Conservation (phyloP, 805 yeast genomes). For the Torulaspora maleeae region DNA sequence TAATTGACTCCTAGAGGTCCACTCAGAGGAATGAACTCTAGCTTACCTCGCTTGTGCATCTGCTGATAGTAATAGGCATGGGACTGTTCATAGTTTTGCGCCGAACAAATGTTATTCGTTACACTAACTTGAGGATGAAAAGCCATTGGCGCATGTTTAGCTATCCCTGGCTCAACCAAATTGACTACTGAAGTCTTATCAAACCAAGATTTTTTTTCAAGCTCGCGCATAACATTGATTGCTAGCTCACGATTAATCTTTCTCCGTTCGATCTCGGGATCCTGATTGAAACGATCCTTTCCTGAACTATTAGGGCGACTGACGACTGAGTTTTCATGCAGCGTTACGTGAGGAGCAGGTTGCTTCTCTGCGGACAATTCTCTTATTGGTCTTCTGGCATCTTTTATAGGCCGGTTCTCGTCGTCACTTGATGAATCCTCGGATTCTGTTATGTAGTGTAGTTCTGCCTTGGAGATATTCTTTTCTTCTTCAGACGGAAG, state of each 20-base stretch:
- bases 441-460: slow-evolving; percentile 14
- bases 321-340: neutral
- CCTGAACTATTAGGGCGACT: slow-evolving; percentile 4
- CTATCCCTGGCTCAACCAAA: slow-evolving; percentile 23
- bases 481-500: neutral
- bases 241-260: slow-evolving; percentile 19
- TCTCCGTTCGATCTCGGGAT: slow-evolving; percentile 18
- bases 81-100: slow-evolving; percentile 25
- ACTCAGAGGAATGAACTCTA: slow-evolving; percentile 15
- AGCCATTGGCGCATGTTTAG: slow-evolving; percentile 20
- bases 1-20: neutral
- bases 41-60: slow-evolving; percentile 21
- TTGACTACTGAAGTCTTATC: slow-evolving; percentile 10
- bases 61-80: slow-evolving; percentile 26
- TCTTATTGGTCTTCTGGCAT: neutral
- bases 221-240: slow-evolving; percentile 9
- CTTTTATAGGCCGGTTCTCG: neutral
- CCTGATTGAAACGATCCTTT: slow-evolving; percentile 1
- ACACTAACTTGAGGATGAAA: slow-evolving; percentile 19
- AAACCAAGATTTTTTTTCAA: slow-evolving; percentile 9
- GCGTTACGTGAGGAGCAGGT: neutral
- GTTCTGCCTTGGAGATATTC: slow-evolving; percentile 13
- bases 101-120: slow-evolving; percentile 31
- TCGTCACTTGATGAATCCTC: slow-evolving; percentile 3
- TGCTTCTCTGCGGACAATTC: neutral